Conservation (phyloP, 2,329 filamentous ascomycete species). For the Drechslerella stenobrocha region DNA sequence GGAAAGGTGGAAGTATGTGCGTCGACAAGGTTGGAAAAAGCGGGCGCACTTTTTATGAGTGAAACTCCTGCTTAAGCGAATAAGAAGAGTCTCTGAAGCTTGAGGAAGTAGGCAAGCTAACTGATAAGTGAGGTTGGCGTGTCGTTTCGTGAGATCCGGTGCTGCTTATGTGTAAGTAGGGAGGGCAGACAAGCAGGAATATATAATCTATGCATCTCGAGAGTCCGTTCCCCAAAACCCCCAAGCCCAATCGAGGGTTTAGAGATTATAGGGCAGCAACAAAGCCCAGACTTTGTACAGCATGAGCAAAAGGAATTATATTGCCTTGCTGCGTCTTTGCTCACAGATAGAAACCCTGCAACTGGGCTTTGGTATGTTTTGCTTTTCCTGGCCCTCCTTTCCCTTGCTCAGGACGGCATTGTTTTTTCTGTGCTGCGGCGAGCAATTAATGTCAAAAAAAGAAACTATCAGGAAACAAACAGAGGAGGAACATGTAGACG, state of each 20-base stretch:
- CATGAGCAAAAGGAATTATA: slow-evolving; percentile 27
- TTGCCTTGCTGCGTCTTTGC: slow-evolving; percentile 29
- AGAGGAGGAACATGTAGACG: slow-evolving; percentile 8
- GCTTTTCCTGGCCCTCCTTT: slow-evolving; percentile 12
- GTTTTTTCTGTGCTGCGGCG: slow-evolving; percentile 28
- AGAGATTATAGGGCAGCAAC: slow-evolving; percentile 34
- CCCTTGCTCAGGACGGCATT: slow-evolving; percentile 14
- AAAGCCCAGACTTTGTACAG: slow-evolving; percentile 18
- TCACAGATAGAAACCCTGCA: slow-evolving; percentile 40
- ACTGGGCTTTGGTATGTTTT: slow-evolving; percentile 1
- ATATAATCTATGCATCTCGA: slow-evolving; percentile 49
- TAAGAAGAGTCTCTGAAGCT: slow-evolving; percentile 46
- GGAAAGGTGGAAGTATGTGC: not conserved
- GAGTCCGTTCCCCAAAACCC: slow-evolving; percentile 20
- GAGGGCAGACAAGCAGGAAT: slow-evolving; percentile 42
- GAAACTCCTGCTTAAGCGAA: slow-evolving; percentile 48
- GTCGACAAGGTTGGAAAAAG: slow-evolving; percentile 10
- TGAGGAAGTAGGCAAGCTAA: slow-evolving; percentile 39
- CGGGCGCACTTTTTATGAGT: slow-evolving; percentile 25
- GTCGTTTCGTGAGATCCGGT: slow-evolving; percentile 48
- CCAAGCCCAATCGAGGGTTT: slow-evolving; percentile 46
- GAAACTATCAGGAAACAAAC: slow-evolving; percentile 12
- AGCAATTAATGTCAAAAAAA: slow-evolving; percentile 1
- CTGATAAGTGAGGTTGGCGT: slow-evolving; percentile 47
- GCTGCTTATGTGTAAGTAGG: slow-evolving; percentile 45